Conservation (phyloP, 2,329 filamentous ascomycete species). For the Cordyceps tenuipes region DNA sequence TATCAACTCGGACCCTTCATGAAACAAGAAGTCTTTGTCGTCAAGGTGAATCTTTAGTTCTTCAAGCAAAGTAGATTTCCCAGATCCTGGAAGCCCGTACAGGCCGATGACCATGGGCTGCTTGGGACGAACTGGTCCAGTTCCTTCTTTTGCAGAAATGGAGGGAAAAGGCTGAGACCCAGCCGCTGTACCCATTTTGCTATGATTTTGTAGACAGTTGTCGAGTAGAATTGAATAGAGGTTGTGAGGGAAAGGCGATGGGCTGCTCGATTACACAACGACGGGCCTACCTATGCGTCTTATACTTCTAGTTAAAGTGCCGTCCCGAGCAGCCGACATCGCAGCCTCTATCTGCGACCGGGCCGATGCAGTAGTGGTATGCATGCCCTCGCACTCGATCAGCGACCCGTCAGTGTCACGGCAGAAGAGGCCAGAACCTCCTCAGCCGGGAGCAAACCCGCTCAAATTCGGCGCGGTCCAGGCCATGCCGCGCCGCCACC, state of each 20-base stretch:
- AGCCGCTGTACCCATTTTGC: no score
- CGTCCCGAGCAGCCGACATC: no score
- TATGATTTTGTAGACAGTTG: not conserved
- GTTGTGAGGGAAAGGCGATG: no score
- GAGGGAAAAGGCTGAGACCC: no score
- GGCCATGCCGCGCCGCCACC: slow-evolving; percentile 30
- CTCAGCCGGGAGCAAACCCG: slow-evolving; percentile 21
- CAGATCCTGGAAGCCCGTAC: slow-evolving; percentile 45
- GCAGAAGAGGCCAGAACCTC: slow-evolving; percentile 22
- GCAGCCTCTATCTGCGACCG: not conserved
- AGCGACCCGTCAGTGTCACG: not conserved
- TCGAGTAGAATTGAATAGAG: no score
- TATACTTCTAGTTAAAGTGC: not conserved
- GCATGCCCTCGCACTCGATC: not conserved
- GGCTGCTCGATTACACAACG: no score
- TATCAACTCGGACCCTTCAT: slow-evolving; percentile 47
- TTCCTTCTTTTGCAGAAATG: not conserved
- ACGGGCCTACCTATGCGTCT: no score
- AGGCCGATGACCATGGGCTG: slow-evolving; percentile 40
- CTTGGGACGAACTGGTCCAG: not conserved
- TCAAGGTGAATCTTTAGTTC: slow-evolving; percentile 29
- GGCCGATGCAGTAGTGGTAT: not conserved
- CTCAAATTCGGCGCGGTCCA: slow-evolving; percentile 26
- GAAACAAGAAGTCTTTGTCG: slow-evolving; percentile 33
- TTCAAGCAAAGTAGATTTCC: slow-evolving; percentile 40